Percentiles rank a stretch among this genome's conserved stretches.
phyloP scores from a whole-genome alignment of 257 asterid genomes.

The Gentiana straminea region DNA sequence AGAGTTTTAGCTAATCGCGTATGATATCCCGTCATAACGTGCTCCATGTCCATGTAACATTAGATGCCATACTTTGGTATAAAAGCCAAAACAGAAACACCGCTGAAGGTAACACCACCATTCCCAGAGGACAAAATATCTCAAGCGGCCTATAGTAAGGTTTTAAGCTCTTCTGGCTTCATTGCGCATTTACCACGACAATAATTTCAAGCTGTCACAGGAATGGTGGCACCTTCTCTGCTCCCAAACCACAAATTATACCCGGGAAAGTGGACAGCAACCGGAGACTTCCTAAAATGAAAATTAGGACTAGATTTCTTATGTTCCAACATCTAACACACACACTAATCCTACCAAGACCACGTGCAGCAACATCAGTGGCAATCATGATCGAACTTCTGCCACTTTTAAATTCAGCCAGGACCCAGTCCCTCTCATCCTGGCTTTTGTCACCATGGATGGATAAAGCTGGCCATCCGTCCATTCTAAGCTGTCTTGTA shows the following conservation, averaged over 20 bases:
- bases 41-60: conserved; percentile 16
- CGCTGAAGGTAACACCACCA: not conserved
- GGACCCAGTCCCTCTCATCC: conserved; percentile 93
- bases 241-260: conserved; percentile 71
- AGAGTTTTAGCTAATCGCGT: not conserved
- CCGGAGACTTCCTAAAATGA: conserved; percentile 59
- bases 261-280: conserved; percentile 60
- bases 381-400: conserved; percentile 87
- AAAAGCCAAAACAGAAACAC: not conserved
- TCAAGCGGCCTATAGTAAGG: not conserved
- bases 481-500: conserved; percentile 77
- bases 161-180: not conserved
- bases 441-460: conserved; percentile 90
- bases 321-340: conserved; percentile 27
- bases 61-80: not conserved
- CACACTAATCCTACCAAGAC: conserved; percentile 81
- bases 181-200: not conserved
- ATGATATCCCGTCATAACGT: not conserved
- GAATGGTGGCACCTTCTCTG: conserved; percentile 22
- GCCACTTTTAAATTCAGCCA: conserved; percentile 82
- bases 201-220: not conserved
- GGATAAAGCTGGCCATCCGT: conserved; percentile 94
- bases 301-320: conserved; percentile 40
- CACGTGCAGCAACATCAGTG: conserved; percentile 99
- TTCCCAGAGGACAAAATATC: not conserved